Conservation (phyloP, 768 basidiomycete species). For the Cyclocybe cylindracea region DNA sequence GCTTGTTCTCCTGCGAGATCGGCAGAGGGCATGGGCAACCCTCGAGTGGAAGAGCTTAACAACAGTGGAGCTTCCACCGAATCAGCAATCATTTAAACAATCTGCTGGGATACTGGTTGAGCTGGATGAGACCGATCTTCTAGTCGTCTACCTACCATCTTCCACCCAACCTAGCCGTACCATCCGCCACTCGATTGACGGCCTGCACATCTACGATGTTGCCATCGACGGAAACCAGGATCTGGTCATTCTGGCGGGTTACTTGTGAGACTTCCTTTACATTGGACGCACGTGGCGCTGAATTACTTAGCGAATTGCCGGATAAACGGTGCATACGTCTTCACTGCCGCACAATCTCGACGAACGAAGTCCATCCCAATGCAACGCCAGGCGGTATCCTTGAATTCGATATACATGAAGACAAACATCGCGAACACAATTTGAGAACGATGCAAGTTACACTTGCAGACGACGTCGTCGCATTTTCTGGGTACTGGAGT, state of each 20-base stretch:
- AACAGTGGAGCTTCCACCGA: not conserved
- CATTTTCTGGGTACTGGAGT: not conserved
- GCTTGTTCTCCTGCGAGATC: not conserved
- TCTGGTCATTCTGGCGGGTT: constrained; percentile 3
- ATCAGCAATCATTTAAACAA: not conserved
- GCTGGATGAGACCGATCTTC: not conserved
- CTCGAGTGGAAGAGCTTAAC: not conserved
- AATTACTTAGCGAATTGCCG: not conserved
- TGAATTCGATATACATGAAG: not conserved
- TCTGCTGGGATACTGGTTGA: not conserved
- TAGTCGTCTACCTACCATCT: constrained; percentile 1
- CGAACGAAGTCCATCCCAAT: not conserved
- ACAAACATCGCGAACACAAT: not conserved
- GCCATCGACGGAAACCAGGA: constrained; percentile 8
- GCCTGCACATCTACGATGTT: not conserved
- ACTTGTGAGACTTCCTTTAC: not conserved
- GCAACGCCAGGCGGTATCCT: not conserved
- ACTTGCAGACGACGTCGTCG: constrained; percentile 3
- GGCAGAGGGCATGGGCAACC: not conserved
- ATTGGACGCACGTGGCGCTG: too few species aligned
- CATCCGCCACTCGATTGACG: not conserved
- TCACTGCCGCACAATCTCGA: constrained; percentile 7
- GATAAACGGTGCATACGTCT: not conserved
- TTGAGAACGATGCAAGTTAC: not conserved
- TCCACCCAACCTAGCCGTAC: not conserved